phyloP scores from a whole-genome alignment of 2,329 filamentous ascomycete genomes.

The Pseudocercospora crystallina region DNA sequence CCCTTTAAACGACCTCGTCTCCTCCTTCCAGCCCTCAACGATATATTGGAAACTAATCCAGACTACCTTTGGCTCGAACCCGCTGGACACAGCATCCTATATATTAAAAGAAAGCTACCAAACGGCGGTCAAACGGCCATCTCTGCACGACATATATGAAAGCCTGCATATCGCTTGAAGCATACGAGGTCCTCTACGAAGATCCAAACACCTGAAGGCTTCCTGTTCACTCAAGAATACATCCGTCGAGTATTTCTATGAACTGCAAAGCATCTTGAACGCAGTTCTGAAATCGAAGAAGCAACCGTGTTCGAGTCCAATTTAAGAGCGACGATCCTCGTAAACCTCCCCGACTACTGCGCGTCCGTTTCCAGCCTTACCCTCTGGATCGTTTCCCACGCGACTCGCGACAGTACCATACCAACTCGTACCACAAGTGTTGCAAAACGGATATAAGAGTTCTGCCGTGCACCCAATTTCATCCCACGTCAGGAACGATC shows the following conservation, averaged over 20 bases:
- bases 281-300: too few species aligned
- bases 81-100: too few species aligned
- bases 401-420: background rate
- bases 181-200: background rate
- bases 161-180: background rate
- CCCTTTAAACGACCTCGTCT: background rate
- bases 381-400: background rate
- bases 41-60: too few species aligned
- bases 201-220: too few species aligned
- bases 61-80: too few species aligned
- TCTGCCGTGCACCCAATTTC: too few species aligned
- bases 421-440: too few species aligned
- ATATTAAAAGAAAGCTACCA: background rate
- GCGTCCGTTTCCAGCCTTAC: slow-evolving; percentile 4
- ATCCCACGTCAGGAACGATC: background rate
- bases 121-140: slow-evolving; percentile 7
- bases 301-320: too few species aligned
- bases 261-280: background rate
- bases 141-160: too few species aligned
- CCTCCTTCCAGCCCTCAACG: background rate
- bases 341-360: slow-evolving; percentile 7
- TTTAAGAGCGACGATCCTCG: background rate
- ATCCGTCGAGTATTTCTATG: too few species aligned
- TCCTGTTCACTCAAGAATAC: too few species aligned
- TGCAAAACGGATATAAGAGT: too few species aligned